Conservation (phyloP, 768 basidiomycete species). For the Cystofilobasidium bisporidii region DNA sequence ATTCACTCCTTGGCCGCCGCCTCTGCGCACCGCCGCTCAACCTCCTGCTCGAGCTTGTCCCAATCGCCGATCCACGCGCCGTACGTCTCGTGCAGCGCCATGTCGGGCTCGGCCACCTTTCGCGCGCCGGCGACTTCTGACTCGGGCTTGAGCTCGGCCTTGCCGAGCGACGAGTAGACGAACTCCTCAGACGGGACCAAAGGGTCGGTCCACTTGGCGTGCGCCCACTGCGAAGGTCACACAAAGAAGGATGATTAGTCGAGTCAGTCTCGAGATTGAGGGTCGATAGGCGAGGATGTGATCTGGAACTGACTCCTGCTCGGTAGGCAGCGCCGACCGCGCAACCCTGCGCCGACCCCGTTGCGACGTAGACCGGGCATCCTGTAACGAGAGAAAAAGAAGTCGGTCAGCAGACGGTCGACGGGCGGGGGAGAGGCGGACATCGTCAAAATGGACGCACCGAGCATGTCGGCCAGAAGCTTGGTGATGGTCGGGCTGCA, state of each 20-base stretch:
- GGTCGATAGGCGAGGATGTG: background rate
- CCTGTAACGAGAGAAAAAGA: background rate
- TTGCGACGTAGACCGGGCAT: constrained; percentile 15
- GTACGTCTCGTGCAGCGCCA: constrained; percentile 1
- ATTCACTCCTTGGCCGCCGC: too few species aligned
- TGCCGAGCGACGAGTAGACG: background rate
- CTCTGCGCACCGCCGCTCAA: background rate
- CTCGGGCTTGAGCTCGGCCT: background rate
- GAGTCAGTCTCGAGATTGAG: background rate
- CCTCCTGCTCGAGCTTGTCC: constrained; percentile 23
- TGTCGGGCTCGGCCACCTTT: constrained; percentile 17
- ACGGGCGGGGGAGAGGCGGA: too few species aligned
- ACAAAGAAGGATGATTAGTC: background rate
- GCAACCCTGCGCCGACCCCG: constrained; percentile 21
- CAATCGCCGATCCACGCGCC: constrained; percentile 9
- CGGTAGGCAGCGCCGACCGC: constrained; percentile 22
- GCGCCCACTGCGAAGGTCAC: constrained; percentile 3
- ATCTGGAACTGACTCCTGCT: constrained; percentile 8
- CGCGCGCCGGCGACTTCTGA: constrained; percentile 10
- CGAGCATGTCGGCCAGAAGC: constrained; percentile 10
- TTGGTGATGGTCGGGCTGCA: constrained; percentile 22
- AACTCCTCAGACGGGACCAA: constrained; percentile 1
- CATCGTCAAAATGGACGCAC: background rate
- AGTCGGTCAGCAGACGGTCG: background rate
- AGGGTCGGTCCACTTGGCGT: background rate